Conservation (phyloP, 1,284 basidiomycete species). For the Ceratobasidium sp. region DNA sequence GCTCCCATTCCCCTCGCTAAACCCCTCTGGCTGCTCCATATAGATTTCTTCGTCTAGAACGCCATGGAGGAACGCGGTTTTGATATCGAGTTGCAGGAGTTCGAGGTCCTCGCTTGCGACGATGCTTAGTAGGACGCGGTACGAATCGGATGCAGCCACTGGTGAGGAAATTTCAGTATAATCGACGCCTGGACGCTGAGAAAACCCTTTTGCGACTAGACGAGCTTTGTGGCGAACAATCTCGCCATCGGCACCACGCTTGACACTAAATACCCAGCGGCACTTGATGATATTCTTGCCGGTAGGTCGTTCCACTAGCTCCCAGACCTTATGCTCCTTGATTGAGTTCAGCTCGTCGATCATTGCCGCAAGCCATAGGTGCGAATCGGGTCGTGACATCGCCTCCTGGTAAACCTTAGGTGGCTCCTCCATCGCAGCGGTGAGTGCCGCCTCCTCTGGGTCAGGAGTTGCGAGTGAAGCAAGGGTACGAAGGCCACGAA, state of each 20-base stretch:
- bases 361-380: conserved; percentile 33
- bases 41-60: conserved; percentile 55
- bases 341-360: conserved; percentile 19
- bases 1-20: conserved; percentile 44
- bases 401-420: conserved; percentile 25
- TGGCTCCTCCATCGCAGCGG: background rate
- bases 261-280: conserved; percentile 56
- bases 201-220: conserved; percentile 61
- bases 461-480: background rate
- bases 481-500: too few species aligned
- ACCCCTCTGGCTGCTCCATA: conserved; percentile 55
- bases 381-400: conserved; percentile 22
- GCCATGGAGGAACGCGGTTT: conserved; percentile 57
- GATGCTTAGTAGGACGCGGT: conserved; percentile 45
- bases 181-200: conserved; percentile 50
- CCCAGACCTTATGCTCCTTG: conserved; percentile 22
- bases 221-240: conserved; percentile 56
- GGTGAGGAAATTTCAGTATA: conserved; percentile 51
- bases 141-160: conserved; percentile 42
- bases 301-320: conserved; percentile 5
- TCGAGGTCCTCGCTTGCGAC: conserved; percentile 31
- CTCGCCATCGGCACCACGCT: conserved; percentile 54
- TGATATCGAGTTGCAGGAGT: conserved; percentile 54
- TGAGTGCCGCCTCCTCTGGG: background rate
- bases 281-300: conserved; percentile 33